A percentile compares a stretch with the other conserved stretches of the same genome.
Conservation (phyloP, 164 flowering plant genomes). For the Warburgia ugandensis region DNA sequence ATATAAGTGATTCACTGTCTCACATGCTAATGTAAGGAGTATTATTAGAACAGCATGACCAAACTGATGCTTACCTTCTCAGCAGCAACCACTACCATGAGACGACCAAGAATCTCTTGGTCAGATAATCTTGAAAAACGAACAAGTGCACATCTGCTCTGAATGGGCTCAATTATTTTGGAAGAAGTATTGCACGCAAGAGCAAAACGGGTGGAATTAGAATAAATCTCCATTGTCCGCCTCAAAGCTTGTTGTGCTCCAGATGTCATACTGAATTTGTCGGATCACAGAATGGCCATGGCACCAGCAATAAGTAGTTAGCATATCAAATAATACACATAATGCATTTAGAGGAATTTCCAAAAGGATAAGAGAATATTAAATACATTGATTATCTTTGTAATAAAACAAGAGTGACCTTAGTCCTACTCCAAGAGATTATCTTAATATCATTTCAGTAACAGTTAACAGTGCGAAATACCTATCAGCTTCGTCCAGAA, state of each 20-base stretch:
- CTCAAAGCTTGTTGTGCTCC: slow-evolving; percentile 99
- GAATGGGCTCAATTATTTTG: slow-evolving; percentile 95
- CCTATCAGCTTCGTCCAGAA: slow-evolving; percentile 98
- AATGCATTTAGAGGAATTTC: too few species aligned
- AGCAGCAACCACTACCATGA: slow-evolving; percentile 76
- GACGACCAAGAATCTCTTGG: slow-evolving; percentile 91
- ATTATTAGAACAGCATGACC: not conserved
- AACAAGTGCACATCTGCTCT: slow-evolving; percentile 98
- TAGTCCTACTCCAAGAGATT: too few species aligned
- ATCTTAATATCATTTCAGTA: too few species aligned
- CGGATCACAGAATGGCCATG: too few species aligned
- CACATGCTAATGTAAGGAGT: not conserved
- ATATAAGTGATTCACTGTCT: too few species aligned
- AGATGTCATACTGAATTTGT: slow-evolving; percentile 76
- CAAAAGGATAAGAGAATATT: too few species aligned
- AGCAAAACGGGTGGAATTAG: slow-evolving; percentile 93
- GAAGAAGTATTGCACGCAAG: slow-evolving; percentile 95
- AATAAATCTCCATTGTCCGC: slow-evolving; percentile 96
- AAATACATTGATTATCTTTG: too few species aligned
- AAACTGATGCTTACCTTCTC: slow-evolving; percentile 57
- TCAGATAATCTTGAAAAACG: slow-evolving; percentile 86
- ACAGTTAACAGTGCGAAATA: slow-evolving; percentile 13
- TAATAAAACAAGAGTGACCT: too few species aligned
- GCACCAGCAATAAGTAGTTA: too few species aligned
- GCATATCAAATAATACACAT: too few species aligned